These are phyloP conservation scores for Marasmius sp. DNA, from an alignment of 1,284 basidiomycete species.

Conservation along the genomic window DNA sequence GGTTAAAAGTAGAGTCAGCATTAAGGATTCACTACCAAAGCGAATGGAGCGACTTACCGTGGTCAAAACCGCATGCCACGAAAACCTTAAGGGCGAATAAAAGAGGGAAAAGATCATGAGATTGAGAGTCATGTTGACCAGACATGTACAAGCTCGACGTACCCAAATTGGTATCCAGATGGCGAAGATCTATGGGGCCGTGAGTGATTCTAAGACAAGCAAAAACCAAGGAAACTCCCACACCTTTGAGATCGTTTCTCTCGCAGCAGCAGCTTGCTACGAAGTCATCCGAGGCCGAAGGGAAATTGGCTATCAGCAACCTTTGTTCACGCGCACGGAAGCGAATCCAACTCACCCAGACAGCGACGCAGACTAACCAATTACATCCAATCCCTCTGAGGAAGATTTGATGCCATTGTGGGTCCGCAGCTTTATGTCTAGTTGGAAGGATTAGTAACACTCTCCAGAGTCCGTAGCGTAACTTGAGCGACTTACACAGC, in stretches of 20 bases:
- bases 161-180: conserved; percentile 80
- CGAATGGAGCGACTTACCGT: conserved; percentile 44
- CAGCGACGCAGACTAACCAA: conserved; percentile 75
- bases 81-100: conserved; percentile 50
- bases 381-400: conserved; percentile 78
- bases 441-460: background rate
- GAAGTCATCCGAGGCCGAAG: background rate
- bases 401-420: conserved; percentile 75
- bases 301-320: conserved; percentile 1
- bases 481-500: conserved; percentile 56
- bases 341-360: conserved; percentile 56
- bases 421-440: conserved; percentile 63
- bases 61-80: conserved; percentile 71
- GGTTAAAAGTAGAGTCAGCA: conserved; percentile 1
- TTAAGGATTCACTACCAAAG: background rate
- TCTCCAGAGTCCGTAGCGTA: background rate
- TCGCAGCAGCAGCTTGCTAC: conserved; percentile 73
- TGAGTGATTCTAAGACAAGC: background rate
- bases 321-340: background rate
- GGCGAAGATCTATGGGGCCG: conserved; percentile 50
- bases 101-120: background rate
- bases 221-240: background rate
- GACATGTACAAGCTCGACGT: conserved; percentile 15
- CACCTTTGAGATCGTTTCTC: conserved; percentile 72
- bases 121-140: background rate